phyloP scores from a whole-genome alignment of 257 asterid genomes.

The Ehretia macrophylla region DNA sequence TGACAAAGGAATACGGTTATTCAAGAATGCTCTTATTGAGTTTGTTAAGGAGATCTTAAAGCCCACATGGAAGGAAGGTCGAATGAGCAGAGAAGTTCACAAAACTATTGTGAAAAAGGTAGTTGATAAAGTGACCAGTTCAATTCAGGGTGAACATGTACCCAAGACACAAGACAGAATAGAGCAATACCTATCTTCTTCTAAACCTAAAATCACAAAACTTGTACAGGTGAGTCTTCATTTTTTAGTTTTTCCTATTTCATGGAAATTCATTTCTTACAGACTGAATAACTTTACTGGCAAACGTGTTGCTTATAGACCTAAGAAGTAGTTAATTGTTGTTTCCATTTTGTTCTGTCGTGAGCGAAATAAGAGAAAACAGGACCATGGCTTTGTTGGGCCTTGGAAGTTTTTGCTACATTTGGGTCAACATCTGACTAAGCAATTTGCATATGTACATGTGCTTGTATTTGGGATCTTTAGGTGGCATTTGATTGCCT shows the following conservation, averaged over 20 bases:
- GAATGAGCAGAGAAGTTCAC: constrained; percentile 88
- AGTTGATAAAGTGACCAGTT: constrained; percentile 81
- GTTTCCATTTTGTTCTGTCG: no score
- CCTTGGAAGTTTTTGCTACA: no score
- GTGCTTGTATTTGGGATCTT: neutral
- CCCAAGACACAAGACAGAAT: constrained; percentile 77
- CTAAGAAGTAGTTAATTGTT: no score
- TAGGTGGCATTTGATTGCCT: neutral
- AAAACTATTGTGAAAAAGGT: constrained; percentile 89
- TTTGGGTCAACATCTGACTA: no score
- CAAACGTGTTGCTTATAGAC: neutral
- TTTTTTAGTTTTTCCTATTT: neutral
- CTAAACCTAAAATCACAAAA: constrained; percentile 76
- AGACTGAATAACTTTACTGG: neutral
- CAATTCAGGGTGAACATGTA: constrained; percentile 62
- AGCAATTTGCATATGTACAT: no score
- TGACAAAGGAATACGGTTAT: constrained; percentile 72
- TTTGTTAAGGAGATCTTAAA: constrained; percentile 81
- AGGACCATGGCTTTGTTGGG: neutral
- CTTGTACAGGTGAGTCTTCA: constrained; percentile 71
- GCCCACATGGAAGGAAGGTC: constrained; percentile 94
- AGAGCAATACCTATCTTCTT: constrained; percentile 67
- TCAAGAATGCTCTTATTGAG: constrained; percentile 77
- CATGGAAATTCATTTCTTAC: constrained; percentile 4
- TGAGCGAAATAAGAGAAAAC: no score